These are phyloP conservation scores for Aspergillus vadensis DNA, from an alignment of 2,329 filamentous ascomycete species.

Conservation along the genomic window DNA sequence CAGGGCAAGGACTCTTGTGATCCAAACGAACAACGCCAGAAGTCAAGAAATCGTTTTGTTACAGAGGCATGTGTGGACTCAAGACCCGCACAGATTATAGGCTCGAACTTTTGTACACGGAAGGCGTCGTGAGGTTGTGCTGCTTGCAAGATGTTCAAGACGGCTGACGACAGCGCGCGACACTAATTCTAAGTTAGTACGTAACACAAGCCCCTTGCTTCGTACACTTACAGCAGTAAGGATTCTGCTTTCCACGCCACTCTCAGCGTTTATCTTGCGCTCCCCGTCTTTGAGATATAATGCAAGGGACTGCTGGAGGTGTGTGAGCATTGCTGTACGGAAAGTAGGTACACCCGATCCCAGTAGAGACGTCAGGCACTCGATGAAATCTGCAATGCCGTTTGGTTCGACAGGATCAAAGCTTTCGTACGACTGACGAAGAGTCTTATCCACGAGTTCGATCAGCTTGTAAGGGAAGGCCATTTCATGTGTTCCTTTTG, in stretches of 20 bases:
- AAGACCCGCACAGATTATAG: constrained; percentile 56
- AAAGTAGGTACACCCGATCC: constrained; percentile 53
- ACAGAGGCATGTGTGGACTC: constrained; percentile 54
- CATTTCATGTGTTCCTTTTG: background rate
- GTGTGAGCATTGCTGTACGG: constrained; percentile 58
- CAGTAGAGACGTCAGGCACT: constrained; percentile 57
- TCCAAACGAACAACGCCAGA: constrained; percentile 74
- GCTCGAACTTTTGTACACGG: constrained; percentile 55
- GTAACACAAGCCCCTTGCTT: constrained; percentile 5
- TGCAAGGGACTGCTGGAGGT: constrained; percentile 54
- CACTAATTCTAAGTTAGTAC: constrained; percentile 33
- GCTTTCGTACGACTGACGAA: constrained; percentile 58
- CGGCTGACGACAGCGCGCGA: constrained; percentile 34
- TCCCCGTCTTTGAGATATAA: constrained; percentile 39
- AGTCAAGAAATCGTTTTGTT: constrained; percentile 54
- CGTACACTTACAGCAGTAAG: constrained; percentile 38
- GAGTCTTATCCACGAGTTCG: constrained; percentile 55
- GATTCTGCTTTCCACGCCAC: constrained; percentile 33
- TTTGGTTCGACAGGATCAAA: constrained; percentile 45
- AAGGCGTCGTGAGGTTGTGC: constrained; percentile 29
- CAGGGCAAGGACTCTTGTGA: constrained; percentile 62
- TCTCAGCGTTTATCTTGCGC: constrained; percentile 29
- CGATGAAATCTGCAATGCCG: constrained; percentile 53
- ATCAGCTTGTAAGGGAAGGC: constrained; percentile 60
- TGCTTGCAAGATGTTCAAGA: constrained; percentile 35